Evolutionary conservation across 805 yeast species (phyloP).

Genomic region (Lachancea sp.): DNA sequence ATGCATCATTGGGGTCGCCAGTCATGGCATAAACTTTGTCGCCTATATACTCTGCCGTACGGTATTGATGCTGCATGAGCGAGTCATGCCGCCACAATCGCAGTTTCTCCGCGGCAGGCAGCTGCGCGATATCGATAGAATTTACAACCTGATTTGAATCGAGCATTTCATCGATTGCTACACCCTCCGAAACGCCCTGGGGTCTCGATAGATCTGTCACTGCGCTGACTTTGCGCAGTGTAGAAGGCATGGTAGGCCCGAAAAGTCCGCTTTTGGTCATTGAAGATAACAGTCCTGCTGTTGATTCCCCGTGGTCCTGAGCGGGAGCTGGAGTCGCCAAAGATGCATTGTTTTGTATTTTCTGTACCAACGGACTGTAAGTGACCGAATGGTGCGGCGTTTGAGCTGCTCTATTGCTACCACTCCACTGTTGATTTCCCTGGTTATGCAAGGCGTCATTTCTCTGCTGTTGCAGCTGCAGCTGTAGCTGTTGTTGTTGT

Average conservation of each 20-base stretch:
- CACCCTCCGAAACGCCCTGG: background rate
- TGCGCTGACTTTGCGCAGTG: constrained; percentile 26
- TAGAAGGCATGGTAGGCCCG: constrained; percentile 29
- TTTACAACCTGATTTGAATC: constrained; percentile 9
- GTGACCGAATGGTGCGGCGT: constrained; percentile 14
- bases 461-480: constrained; percentile 1
- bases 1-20: constrained; percentile 85
- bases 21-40: constrained; percentile 84
- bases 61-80: constrained; percentile 81
- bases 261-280: constrained; percentile 25
- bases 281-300: constrained; percentile 21
- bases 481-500: background rate
- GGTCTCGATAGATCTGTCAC: constrained; percentile 15
- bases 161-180: background rate
- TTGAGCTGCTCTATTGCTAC: constrained; percentile 41
- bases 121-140: constrained; percentile 22
- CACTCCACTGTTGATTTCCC: constrained; percentile 22
- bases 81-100: constrained; percentile 94
- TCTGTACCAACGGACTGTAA: constrained; percentile 14
- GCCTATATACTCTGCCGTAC: constrained; percentile 85
- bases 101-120: constrained; percentile 75
- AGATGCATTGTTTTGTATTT: constrained; percentile 22
- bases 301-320: constrained; percentile 14
- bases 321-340: constrained; percentile 34
- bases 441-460: background rate